phyloP scores from a whole-genome alignment of 2,329 filamentous ascomycete genomes.

The Pseudocercospora vitis region DNA sequence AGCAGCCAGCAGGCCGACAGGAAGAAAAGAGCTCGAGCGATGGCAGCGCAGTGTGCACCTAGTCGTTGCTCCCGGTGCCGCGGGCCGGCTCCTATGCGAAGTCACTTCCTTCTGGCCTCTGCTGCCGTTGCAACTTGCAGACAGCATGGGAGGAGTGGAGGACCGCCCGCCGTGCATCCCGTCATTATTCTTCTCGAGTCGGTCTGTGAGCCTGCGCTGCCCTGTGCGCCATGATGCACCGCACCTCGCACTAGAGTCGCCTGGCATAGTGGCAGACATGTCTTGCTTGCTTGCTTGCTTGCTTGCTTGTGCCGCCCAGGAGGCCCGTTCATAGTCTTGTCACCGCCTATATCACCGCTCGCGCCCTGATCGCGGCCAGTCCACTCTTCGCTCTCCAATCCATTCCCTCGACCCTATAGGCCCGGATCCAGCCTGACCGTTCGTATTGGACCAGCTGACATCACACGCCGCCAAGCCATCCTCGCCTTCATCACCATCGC shows the following conservation, averaged over 20 bases:
- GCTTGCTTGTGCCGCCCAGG: background rate
- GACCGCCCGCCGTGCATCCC: constrained; percentile 11
- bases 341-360: constrained; percentile 29
- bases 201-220: constrained; percentile 6
- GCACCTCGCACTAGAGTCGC: constrained; percentile 17
- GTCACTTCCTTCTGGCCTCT: constrained; percentile 9
- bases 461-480: constrained; percentile 13
- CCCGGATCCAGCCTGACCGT: constrained; percentile 10
- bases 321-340: constrained; percentile 22
- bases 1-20: background rate
- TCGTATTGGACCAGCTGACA: constrained; percentile 1
- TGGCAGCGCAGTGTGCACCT: background rate
- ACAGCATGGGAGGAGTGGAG: constrained; percentile 4
- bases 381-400: constrained; percentile 23
- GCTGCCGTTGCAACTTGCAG: constrained; percentile 5
- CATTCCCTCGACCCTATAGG: constrained; percentile 24
- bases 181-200: too few species aligned
- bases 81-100: constrained; percentile 18
- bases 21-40: too few species aligned
- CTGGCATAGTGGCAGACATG: constrained; percentile 15
- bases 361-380: constrained; percentile 18
- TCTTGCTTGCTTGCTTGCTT: background rate
- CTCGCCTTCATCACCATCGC: constrained; percentile 5
- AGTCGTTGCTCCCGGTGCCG: constrained; percentile 12
- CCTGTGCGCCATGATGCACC: constrained; percentile 17